phyloP scores from a whole-genome alignment of 2,329 filamentous ascomycete species.

The Aureobasidium mangrovei region DNA sequence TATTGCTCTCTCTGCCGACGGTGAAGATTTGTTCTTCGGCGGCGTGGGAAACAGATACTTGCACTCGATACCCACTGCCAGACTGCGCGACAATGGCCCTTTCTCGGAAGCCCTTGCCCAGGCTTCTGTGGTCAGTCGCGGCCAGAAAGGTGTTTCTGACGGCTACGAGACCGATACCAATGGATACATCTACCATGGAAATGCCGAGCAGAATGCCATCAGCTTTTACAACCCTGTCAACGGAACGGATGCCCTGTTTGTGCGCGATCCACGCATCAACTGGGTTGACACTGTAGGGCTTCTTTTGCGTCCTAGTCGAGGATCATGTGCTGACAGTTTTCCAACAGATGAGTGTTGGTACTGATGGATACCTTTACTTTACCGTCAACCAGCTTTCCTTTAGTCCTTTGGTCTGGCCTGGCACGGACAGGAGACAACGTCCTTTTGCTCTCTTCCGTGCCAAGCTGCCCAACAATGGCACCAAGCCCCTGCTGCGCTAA shows the following conservation, averaged over 20 bases:
- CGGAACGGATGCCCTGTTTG: conserved; percentile 35
- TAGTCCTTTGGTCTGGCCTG: conserved; percentile 30
- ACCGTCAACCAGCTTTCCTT: conserved; percentile 44
- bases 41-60: conserved; percentile 37
- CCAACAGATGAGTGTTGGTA: conserved; percentile 20
- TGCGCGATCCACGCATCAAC: conserved; percentile 39
- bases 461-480: conserved; percentile 34
- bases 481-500: conserved; percentile 23
- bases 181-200: conserved; percentile 41
- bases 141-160: conserved; percentile 43
- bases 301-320: background rate
- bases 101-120: conserved; percentile 38
- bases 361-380: conserved; percentile 45
- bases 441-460: conserved; percentile 37
- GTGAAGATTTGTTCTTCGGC: conserved; percentile 39
- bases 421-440: conserved; percentile 34
- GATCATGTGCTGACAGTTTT: background rate
- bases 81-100: conserved; percentile 32
- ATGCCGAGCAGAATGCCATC: conserved; percentile 43
- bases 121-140: conserved; percentile 34
- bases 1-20: conserved; percentile 42
- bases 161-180: conserved; percentile 46
- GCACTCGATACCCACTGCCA: conserved; percentile 37
- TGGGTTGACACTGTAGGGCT: conserved; percentile 39
- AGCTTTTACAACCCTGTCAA: conserved; percentile 39